Conservation (phyloP, 2,329 filamentous ascomycete species). For the Verticillium longisporum region DNA sequence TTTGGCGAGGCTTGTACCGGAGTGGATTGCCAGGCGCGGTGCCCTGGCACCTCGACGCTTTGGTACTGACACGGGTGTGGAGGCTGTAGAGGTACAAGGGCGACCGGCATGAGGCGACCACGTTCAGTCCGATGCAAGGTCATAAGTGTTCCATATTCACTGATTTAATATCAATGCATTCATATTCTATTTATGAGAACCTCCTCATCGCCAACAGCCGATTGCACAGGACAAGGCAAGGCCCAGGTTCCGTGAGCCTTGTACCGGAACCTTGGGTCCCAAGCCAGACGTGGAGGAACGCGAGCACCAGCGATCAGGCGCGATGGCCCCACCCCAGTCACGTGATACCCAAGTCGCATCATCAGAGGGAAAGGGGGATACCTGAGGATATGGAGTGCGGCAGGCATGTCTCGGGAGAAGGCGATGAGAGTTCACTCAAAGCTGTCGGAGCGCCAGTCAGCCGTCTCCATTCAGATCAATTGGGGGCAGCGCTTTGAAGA, state of each 20-base stretch:
- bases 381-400: neutral
- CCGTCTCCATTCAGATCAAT: neutral
- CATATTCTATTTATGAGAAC: no score
- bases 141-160: no score
- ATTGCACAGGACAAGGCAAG: neutral
- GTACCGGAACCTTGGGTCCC: neutral
- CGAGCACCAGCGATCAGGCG: neutral
- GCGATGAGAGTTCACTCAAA: neutral
- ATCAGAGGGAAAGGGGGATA: neutral
- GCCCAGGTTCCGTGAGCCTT: neutral
- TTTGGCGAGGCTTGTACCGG: slow-evolving; percentile 28
- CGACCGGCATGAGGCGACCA: neutral
- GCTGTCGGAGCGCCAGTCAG: neutral
- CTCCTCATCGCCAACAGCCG: neutral
- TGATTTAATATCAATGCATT: no score
- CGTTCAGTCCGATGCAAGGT: neutral
- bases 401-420: neutral
- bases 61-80: neutral
- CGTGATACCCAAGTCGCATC: neutral
- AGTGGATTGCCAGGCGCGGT: neutral
- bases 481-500: neutral
- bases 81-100: neutral
- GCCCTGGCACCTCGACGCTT: neutral
- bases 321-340: neutral
- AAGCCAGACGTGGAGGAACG: neutral